Conservation (phyloP, 345 rosid species). For the Corchorus olitorius region DNA sequence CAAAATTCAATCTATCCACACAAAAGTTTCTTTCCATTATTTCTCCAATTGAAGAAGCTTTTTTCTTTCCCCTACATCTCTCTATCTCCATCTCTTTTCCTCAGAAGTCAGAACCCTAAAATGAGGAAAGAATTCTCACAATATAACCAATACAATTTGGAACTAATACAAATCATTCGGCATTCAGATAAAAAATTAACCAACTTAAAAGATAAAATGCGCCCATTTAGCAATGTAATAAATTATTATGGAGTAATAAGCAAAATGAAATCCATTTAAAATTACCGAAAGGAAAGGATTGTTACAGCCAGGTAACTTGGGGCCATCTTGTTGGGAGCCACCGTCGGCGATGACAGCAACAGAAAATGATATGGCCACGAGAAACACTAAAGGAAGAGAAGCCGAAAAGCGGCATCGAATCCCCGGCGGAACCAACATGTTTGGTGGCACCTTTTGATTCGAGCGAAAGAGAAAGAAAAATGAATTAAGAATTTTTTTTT, state of each 20-base stretch:
- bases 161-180: not conserved
- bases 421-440: constrained; percentile 8
- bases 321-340: constrained; percentile 9
- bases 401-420: not conserved
- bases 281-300: constrained; percentile 4
- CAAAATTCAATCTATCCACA: not conserved
- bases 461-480: not conserved
- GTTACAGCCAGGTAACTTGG: constrained; percentile 5
- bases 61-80: not conserved
- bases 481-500: not conserved
- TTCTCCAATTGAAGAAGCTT: not conserved
- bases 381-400: not conserved
- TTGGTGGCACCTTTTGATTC: not conserved
- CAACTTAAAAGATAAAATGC: not conserved
- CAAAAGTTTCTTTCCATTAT: not conserved
- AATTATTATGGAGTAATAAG: not conserved
- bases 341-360: constrained; percentile 1
- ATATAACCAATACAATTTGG: not conserved
- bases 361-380: not conserved
- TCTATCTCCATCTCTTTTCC: not conserved
- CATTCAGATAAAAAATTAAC: constrained; percentile 5
- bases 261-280: not conserved
- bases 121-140: not conserved
- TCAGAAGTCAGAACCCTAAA: not conserved
- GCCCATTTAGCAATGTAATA: not conserved